Percentiles rank a stretch among this genome's conserved stretches.
Evolutionary conservation across 768 basidiomycete species (phyloP).

Genomic region (Pleurotus citrinopileatus): DNA sequence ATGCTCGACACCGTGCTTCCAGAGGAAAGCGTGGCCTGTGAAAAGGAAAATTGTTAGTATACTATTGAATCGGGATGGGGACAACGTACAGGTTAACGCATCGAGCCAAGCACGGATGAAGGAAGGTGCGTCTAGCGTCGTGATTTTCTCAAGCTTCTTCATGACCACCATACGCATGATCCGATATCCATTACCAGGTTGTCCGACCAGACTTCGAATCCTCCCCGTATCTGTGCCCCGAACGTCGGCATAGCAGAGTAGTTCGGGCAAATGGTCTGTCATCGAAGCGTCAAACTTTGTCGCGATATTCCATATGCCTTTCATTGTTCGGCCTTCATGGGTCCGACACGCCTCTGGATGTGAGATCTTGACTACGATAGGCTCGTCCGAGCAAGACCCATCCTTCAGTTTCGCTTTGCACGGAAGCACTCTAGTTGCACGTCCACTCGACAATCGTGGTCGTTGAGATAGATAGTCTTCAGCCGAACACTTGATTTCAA

Average conservation of each 20-base stretch:
- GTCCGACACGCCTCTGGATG: not conserved
- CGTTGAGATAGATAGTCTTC: not conserved
- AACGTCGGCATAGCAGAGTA: not conserved
- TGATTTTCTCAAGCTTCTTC: constrained; percentile 1
- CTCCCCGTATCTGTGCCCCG: not conserved
- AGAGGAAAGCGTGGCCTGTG: constrained; percentile 9
- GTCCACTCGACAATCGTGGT: not conserved
- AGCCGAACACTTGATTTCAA: not conserved
- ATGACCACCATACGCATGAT: not conserved
- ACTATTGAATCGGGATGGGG: not conserved
- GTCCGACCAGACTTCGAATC: not conserved
- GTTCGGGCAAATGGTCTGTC: not conserved
- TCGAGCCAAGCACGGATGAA: constrained; percentile 1
- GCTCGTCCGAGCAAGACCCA: not conserved
- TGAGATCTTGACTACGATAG: not conserved
- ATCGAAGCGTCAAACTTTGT: not conserved
- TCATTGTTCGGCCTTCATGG: not conserved
- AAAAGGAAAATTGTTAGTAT: not conserved
- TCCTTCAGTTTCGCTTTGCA: not conserved
- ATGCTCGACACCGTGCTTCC: constrained; percentile 4
- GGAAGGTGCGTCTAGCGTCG: not conserved
- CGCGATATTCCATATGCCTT: not conserved
- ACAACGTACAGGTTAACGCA: not conserved
- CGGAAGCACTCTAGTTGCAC: not conserved
- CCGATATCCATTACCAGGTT: not conserved